Percentiles rank a stretch among this genome's conserved stretches.
phyloP scores from a whole-genome alignment of 345 rosid genomes.

The Populus deltoides region DNA sequence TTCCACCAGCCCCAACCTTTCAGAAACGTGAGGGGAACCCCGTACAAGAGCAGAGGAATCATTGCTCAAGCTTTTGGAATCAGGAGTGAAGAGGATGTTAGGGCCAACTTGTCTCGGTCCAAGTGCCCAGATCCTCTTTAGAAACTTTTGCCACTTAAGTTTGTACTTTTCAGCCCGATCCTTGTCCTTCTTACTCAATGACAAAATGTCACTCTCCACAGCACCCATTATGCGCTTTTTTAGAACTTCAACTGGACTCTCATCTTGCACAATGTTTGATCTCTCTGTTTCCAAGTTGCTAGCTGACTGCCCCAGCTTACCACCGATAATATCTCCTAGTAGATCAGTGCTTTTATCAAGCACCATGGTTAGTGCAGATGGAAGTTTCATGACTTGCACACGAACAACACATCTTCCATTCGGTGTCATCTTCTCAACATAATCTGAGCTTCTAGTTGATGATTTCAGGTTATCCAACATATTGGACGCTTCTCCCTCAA shows the following conservation, averaged over 20 bases:
- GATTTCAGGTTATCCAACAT: constrained; percentile 58
- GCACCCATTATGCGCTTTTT: constrained; percentile 55
- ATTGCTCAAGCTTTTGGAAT: constrained; percentile 32
- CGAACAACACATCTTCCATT: constrained; percentile 73
- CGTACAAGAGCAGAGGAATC: constrained; percentile 49
- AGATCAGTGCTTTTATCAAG: constrained; percentile 77
- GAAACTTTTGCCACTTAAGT: constrained; percentile 63
- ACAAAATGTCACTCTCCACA: constrained; percentile 44
- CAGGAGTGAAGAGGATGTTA: constrained; percentile 79
- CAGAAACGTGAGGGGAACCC: constrained; percentile 72
- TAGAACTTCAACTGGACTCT: constrained; percentile 55
- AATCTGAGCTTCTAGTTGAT: constrained; percentile 50
- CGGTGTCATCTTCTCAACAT: constrained; percentile 68
- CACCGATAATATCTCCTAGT: constrained; percentile 65
- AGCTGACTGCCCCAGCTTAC: constrained; percentile 46
- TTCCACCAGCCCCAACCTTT: constrained; percentile 62
- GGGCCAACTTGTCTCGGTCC: constrained; percentile 95
- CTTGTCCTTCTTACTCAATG: constrained; percentile 50
- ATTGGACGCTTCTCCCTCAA: constrained; percentile 62
- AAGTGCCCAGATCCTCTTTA: constrained; percentile 81
- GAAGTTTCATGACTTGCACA: constrained; percentile 83
- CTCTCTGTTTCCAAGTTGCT: constrained; percentile 47
- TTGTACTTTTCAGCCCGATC: constrained; percentile 56
- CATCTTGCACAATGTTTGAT: constrained; percentile 32
- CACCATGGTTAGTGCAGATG: constrained; percentile 61